Evolutionary conservation across 148 eudicot species (phyloP), one percentile per base, ranked within the genome.

Genomic region (Agrostemma githago): DNA sequence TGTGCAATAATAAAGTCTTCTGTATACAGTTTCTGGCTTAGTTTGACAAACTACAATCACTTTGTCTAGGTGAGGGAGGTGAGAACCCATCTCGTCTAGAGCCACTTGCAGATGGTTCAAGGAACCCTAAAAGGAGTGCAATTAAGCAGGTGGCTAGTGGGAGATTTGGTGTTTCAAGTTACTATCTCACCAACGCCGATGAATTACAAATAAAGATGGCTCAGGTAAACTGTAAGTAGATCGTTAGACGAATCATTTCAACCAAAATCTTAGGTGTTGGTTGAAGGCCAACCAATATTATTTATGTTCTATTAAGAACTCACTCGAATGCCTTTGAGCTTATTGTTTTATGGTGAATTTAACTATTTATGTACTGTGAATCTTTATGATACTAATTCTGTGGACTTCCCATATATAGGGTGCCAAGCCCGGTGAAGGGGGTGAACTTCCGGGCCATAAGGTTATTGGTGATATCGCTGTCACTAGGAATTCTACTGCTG

Each of bases 101-200:
- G 79, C 91, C 92, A 70, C 92, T 90, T 76, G 79, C 92, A 54
- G 89, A 96, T 84, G 99, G 99, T 78, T 87, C 94, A 54, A 89
- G 79, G 88, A 96, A 96, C 83, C 97, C 96, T 0, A 88, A 81
- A 81, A 87, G 99, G 68, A 96, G 99, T 79, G 85, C 97, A 53
- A 96, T 96, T 78, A 96, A 96, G 89, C 99, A 96, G 84, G 99
- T 96, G 72, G 97, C 99, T 43, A 96, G 99, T 84, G 99, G 99
- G 72, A 89, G 99, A 85, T 96, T 96, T 80, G 99, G 99, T 61
- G 99, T 96, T 77, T 90, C 97, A 41, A 96, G 99, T 86, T 96
- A 92, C 69, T 96, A 96, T 85, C 85, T 96, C 62, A 92, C 99
- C 67, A 96, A 96, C 83, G 97, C 99, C 9, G 99, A 96, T 80